Conservation (phyloP, 2,329 filamentous ascomycete genomes). For the Phyllachora maydis region DNA sequence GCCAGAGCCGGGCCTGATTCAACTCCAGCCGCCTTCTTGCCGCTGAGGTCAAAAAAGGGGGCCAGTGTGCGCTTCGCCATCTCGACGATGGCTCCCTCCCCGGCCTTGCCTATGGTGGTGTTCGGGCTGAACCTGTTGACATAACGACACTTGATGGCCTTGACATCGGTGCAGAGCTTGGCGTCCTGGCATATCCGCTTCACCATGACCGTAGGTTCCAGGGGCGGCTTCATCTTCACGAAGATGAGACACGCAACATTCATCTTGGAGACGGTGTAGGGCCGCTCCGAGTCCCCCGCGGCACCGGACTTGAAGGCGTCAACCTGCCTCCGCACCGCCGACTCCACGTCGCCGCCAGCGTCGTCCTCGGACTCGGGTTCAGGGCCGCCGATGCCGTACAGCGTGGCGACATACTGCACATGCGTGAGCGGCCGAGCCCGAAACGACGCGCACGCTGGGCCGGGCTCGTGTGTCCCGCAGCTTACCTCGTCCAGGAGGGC, state of each 20-base stretch:
- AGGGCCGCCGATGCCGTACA: constrained; percentile 34
- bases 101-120: constrained; percentile 38
- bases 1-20: too few relatives aligned
- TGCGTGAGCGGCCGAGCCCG: background rate
- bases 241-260: constrained; percentile 44
- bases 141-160: constrained; percentile 28
- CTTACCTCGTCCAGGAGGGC: constrained; percentile 45
- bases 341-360: constrained; percentile 45
- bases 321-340: constrained; percentile 53
- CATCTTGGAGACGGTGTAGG: constrained; percentile 30
- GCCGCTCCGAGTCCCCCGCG: too few relatives aligned
- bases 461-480: too few relatives aligned
- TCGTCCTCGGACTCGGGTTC: constrained; percentile 17
- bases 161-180: constrained; percentile 16
- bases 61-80: constrained; percentile 41
- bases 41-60: constrained; percentile 34
- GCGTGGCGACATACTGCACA: constrained; percentile 41
- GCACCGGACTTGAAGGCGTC: constrained; percentile 33
- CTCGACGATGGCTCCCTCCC: constrained; percentile 43
- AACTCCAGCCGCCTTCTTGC: too few relatives aligned
- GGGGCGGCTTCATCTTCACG: constrained; percentile 30
- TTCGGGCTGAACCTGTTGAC: constrained; percentile 37
- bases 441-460: background rate
- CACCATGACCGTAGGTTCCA: constrained; percentile 33
- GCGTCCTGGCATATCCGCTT: constrained; percentile 34